Percentiles rank a stretch among this genome's conserved stretches.
Evolutionary conservation across 2,329 filamentous ascomycete species (phyloP).

Genomic region (Neofusicoccum parvum): DNA sequence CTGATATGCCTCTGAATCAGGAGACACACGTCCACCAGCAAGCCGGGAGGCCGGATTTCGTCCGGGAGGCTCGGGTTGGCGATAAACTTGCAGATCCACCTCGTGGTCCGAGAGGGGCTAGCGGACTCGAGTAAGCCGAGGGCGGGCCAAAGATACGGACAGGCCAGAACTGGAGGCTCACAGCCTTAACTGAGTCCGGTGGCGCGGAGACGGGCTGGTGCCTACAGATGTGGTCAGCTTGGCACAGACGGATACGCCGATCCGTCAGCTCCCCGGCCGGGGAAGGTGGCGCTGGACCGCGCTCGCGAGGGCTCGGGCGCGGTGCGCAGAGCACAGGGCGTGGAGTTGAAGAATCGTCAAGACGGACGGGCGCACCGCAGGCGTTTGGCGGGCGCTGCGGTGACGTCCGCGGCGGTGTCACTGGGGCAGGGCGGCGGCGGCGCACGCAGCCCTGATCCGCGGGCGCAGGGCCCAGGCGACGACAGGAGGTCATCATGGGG

Average conservation of each 20-base stretch:
- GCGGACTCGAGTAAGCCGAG: background rate
- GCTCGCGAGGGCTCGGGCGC: background rate
- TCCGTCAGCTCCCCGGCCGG: background rate
- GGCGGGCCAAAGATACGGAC: background rate
- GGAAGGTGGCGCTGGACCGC: background rate
- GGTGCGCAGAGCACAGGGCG: background rate
- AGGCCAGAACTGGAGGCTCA: conserved; percentile 8
- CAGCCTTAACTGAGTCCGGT: conserved; percentile 11
- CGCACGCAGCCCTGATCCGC: background rate
- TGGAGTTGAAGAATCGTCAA: conserved; percentile 1
- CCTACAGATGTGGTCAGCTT: conserved; percentile 17
- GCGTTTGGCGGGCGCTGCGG: background rate
- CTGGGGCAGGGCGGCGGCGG: background rate
- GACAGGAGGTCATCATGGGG: conserved; percentile 3
- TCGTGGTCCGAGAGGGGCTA: background rate
- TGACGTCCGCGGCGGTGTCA: conserved; percentile 2
- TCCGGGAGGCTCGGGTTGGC: background rate
- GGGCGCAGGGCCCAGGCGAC: background rate
- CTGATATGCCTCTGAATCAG: background rate
- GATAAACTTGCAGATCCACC: conserved; percentile 1
- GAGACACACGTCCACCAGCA: background rate
- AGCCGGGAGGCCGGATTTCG: background rate
- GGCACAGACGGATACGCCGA: conserved; percentile 8
- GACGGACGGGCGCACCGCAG: background rate
- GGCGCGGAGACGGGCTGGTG: conserved; percentile 4